phyloP scores from a whole-genome alignment of 2,329 filamentous ascomycete genomes.

The Huntiella moniliformis region DNA sequence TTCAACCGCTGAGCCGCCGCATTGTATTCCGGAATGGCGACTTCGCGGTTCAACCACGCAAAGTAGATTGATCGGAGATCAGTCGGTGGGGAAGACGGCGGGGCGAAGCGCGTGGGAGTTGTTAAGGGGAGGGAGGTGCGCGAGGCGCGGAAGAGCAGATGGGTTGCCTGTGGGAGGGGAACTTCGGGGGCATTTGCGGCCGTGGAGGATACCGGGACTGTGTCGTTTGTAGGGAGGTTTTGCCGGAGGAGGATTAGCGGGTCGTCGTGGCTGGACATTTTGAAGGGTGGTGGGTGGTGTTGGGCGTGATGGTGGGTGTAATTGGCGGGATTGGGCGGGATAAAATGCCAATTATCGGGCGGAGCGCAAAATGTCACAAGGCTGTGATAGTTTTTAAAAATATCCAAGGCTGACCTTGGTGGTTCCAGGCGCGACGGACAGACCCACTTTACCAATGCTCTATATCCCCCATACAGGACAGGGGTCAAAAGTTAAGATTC shows the following conservation, averaged over 20 bases:
- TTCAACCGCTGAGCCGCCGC: slow-evolving; percentile 64
- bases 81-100: slow-evolving; percentile 27
- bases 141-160: slow-evolving; percentile 51
- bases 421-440: not conserved
- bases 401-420: not conserved
- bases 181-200: slow-evolving; percentile 45
- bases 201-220: slow-evolving; percentile 54
- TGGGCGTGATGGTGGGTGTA: not conserved
- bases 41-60: slow-evolving; percentile 85
- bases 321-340: not conserved
- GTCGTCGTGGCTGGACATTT: slow-evolving; percentile 49
- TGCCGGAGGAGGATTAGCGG: slow-evolving; percentile 69
- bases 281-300: not conserved
- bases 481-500: too few species aligned
- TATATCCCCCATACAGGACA: not conserved
- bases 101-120: slow-evolving; percentile 58
- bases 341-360: not conserved
- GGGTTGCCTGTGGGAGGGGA: slow-evolving; percentile 53
- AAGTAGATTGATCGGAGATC: slow-evolving; percentile 92
- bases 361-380: not conserved
- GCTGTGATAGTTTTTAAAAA: not conserved
- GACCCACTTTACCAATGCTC: slow-evolving; percentile 7
- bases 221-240: slow-evolving; percentile 53
- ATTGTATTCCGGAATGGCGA: slow-evolving; percentile 80
- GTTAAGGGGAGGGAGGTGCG: slow-evolving; percentile 49